Base-by-base conservation (phyloP, 805 yeast genomes). In the Cyberlindnera galapagoensis region DNA sequence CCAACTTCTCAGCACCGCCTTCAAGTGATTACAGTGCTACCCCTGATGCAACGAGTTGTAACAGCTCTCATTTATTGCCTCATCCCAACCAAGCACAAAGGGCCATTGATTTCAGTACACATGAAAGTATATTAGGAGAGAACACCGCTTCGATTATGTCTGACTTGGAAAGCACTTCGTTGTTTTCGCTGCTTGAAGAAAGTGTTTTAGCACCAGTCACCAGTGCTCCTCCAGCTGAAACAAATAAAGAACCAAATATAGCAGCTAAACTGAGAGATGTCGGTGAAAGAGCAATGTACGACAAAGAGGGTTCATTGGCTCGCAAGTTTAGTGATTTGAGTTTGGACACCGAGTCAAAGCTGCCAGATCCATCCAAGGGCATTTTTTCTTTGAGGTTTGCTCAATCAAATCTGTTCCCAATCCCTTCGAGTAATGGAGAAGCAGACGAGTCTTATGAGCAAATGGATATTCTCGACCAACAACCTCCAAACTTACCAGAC, bases 11-110 rank as follows among this genome's bases (percentile, higher is more conserved):
- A 13, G 24, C 40, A 6, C 33, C 36, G 2, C 36, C 50, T 1
- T 47, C 54, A 10, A 49, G 54, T 26, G 51, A 39, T 17, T 49
- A 49, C 27, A 46, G 49, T 28, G 37, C 23, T 17, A 49, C 52
- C 2, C 52, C 52, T 3, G 48, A 47, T 29, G 28, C 29, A 3
- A 37, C 54, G 7, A 17, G n/a, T 16, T 26, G 23, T 12, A 26
- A 23, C 8, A 21, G 9, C 8, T 13, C 26, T 9, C 23, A 3
- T 21, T 21, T n/a, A 21, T 7, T 21, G 24, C 11, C 12, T 2
- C 9, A 21, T 10, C 24, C 24, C 14, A 7, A n/a, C 24, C 24
- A n/a, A n/a, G n/a, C n/a, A n/a, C n/a, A n/a, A n/a, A n/a, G n/a
- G n/a, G n/a, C n/a, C n/a, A n/a, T n/a, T n/a, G n/a, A n/a, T n/a